Percentiles rank a stretch among this genome's conserved stretches.
Evolutionary conservation across 2,329 filamentous ascomycete species (phyloP).

Genomic region (Fonsecaea multimorphosa): DNA sequence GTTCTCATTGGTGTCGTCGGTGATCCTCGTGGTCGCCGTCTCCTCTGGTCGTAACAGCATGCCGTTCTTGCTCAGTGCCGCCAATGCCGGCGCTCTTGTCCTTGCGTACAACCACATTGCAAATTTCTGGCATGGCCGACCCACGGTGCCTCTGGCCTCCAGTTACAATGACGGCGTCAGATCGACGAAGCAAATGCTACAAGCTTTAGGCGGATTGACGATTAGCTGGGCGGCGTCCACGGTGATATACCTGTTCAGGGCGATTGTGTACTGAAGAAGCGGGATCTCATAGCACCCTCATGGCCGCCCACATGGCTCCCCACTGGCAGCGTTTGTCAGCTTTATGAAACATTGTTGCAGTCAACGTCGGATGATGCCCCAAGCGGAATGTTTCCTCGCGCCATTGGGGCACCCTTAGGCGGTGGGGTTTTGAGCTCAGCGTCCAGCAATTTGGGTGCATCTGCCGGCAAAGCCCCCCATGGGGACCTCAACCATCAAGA

Average conservation of each 20-base stretch:
- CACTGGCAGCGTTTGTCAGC: constrained; percentile 13
- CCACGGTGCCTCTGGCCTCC: constrained; percentile 28
- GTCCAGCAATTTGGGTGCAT: constrained; percentile 16
- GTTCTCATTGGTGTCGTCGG: constrained; percentile 24
- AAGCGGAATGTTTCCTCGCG: neutral
- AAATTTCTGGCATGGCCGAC: constrained; percentile 32
- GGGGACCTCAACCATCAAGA: constrained; percentile 7
- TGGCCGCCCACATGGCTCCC: too few relatives aligned
- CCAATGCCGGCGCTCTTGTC: constrained; percentile 23
- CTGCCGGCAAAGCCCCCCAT: constrained; percentile 31
- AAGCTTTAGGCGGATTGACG: constrained; percentile 20
- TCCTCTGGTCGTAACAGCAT: constrained; percentile 18
- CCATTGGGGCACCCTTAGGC: neutral
- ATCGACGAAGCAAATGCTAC: constrained; percentile 28
- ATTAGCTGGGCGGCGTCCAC: constrained; percentile 24
- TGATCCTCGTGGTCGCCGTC: constrained; percentile 23
- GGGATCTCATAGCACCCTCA: neutral
- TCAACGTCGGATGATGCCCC: constrained; percentile 19
- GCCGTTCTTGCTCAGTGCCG: constrained; percentile 28
- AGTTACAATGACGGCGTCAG: constrained; percentile 33
- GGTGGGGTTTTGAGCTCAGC: constrained; percentile 9
- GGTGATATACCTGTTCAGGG: constrained; percentile 26
- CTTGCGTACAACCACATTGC: constrained; percentile 28
- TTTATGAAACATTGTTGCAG: constrained; percentile 6
- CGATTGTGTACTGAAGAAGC: constrained; percentile 11